These are phyloP conservation scores for Teunomyces aglyptinius DNA, from an alignment of 805 yeast species.

Conservation along the genomic window DNA sequence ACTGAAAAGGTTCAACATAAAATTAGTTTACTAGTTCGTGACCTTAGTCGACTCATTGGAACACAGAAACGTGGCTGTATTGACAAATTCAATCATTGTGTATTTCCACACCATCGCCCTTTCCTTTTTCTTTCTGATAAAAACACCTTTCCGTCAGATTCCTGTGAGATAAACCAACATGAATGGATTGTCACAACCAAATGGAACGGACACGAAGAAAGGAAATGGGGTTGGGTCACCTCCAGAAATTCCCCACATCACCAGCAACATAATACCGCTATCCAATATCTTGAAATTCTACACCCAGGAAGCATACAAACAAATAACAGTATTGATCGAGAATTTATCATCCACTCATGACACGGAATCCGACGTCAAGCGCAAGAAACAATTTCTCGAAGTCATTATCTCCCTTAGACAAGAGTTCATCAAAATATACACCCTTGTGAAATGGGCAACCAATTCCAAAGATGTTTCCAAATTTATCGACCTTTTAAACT, in stretches of 20 bases:
- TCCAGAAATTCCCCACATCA: constrained; percentile 66
- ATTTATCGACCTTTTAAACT: constrained; percentile 82
- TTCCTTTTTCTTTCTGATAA: background rate
- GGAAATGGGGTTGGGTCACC: constrained; percentile 9
- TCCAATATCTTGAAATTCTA: constrained; percentile 57
- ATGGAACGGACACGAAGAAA: constrained; percentile 1
- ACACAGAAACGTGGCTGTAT: background rate
- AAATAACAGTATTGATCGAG: constrained; percentile 58
- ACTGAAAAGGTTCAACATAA: background rate
- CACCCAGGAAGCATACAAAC: constrained; percentile 61
- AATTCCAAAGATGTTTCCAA: constrained; percentile 67
- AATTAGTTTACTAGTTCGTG: background rate
- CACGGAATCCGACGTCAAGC: constrained; percentile 53
- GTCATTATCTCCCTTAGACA: constrained; percentile 72
- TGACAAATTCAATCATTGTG: background rate
- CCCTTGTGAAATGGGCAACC: constrained; percentile 84
- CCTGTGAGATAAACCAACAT: background rate
- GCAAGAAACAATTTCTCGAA: constrained; percentile 68
- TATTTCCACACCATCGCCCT: background rate
- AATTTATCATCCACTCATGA: constrained; percentile 48
- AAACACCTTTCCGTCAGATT: background rate
- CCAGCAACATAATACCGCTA: constrained; percentile 66
- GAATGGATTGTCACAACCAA: constrained; percentile 1
- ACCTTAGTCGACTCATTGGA: background rate
- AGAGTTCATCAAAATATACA: constrained; percentile 81